Evolutionary conservation across 1,284 basidiomycete species (phyloP).

Genomic region (Ceratobasidium sp.): DNA sequence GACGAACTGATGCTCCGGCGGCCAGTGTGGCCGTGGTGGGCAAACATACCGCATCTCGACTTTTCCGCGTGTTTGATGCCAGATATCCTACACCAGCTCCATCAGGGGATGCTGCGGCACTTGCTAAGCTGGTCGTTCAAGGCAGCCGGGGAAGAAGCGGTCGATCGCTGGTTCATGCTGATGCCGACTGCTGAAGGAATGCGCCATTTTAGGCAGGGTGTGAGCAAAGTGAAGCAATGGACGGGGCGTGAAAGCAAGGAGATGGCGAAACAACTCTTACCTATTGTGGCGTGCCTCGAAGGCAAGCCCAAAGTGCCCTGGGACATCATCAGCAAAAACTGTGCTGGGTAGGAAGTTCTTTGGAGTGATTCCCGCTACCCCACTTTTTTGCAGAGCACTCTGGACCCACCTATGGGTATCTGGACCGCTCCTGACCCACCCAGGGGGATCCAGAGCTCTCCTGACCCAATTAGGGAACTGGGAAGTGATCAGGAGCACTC

Average conservation of each 20-base stretch:
- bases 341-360: no score
- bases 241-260: conserved; percentile 35
- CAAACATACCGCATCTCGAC: conserved; percentile 5
- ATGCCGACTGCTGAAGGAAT: conserved; percentile 22
- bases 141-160: background rate
- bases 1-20: background rate
- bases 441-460: no score
- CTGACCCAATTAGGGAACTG: no score
- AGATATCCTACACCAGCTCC: conserved; percentile 21
- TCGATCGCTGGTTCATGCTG: background rate
- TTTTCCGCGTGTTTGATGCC: conserved; percentile 16
- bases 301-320: background rate
- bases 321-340: no score
- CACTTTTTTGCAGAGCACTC: no score
- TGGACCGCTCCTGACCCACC: no score
- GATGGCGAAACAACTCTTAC: conserved; percentile 23
- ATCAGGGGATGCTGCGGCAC: conserved; percentile 21
- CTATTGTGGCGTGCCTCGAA: background rate
- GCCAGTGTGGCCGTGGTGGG: conserved; percentile 30
- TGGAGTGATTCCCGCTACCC: no score
- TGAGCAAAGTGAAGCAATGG: conserved; percentile 16
- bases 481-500: no score
- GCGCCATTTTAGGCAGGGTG: conserved; percentile 15
- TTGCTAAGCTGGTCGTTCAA: background rate
- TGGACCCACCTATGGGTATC: no score